Base-by-base conservation (phyloP, 2,329 filamentous ascomycete genomes). In the Neonectria punicea region DNA sequence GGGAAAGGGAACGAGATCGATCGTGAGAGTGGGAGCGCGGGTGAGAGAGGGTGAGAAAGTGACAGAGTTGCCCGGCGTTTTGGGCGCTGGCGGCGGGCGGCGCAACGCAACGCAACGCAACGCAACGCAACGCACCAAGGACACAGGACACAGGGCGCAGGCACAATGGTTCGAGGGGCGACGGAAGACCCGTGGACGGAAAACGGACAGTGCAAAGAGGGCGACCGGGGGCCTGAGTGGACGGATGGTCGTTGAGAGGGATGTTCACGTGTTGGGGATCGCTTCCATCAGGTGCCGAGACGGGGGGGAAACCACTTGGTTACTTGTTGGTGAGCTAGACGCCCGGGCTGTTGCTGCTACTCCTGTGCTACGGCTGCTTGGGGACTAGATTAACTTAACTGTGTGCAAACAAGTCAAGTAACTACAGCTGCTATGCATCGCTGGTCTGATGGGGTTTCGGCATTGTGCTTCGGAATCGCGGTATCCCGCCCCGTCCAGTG, bases 261-360 rank as follows among this genome's bases (percentile, higher is more conserved):
- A 69, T 68, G 63, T 73, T 73, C 72, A 74, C 72, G 72, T 74
- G 72, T 74, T 74, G 72, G 70, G 72, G 63, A 61, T 65, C 58
- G 34, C 43, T 34, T 51, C 50, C 51, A 60, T 64, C 61, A 73
- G 71, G 63, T 73, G 69, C 72, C 71, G 66, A 70, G 67, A 67
- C 67, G 64, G 66, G 66, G 53, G 39, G 51, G 49, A 51, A 47
- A 44, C 61, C 30, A 51, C 55, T 53, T 25, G 25, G 25, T 25
- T 41, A 46, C 49, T 62, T 50, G 49, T 62, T 50, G 49, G 30
- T 34, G 39, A 46, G 43, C 39, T 25, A 32, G 63, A 59, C 30
- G n/a, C 28, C 11, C 5, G 46, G 22, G 11, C 22, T 46, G 43
- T 8, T 46, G 43, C 18, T 20, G 18, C 13, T 30, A 41, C 51